Evolutionary conservation across 768 basidiomycete genomes (phyloP), one percentile per base, ranked within the genome.

Genomic region (Tulasnella sp.): DNA sequence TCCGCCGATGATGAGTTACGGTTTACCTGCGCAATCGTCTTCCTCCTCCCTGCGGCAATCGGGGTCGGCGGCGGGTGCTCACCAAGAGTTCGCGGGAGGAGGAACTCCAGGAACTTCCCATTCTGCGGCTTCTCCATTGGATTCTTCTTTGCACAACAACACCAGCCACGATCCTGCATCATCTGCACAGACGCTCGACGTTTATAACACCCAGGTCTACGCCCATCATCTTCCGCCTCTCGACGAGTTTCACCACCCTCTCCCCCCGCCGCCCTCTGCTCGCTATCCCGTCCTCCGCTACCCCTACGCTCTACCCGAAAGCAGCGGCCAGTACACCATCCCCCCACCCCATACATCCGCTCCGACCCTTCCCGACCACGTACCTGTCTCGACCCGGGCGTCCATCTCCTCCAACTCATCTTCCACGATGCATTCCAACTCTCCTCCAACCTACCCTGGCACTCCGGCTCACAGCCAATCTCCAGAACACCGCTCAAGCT

Each of bases 1-100:
- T 65, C 64, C 64, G 64, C 64, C 64, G 64, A 65, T 65, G 64
- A 65, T 65, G 35, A 40, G 35, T 36, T 65, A 65, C 36, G 52
- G 52, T 59, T 59, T 59, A 29, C 52, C 52, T 59, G 52, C 52
- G 22, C 52, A 59, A 1, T 59, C 40, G 7, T 16, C 52, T 29
- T 59, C 52, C 32, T 59, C 52, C 52, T 32, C 52, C 52, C 26
- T 59, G 52, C 52, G 52, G 52, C 52, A 59, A 59, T 59, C 52
- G 52, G 52, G 52, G 26, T 59, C 52, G 52, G 52, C 52, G 52
- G 52, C 52, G 52, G 52, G 26, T 59, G 52, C 22, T 40, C 40
- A 7, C 16, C 52, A 59, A 29, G 52, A 59, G 52, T 59, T 59
- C 52, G 52, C 52, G 52, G 52, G 52, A 59, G 40, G 40, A 40